phyloP scores from a whole-genome alignment of 108 stramenopile genomes.

The Discostella stelligeroides region DNA sequence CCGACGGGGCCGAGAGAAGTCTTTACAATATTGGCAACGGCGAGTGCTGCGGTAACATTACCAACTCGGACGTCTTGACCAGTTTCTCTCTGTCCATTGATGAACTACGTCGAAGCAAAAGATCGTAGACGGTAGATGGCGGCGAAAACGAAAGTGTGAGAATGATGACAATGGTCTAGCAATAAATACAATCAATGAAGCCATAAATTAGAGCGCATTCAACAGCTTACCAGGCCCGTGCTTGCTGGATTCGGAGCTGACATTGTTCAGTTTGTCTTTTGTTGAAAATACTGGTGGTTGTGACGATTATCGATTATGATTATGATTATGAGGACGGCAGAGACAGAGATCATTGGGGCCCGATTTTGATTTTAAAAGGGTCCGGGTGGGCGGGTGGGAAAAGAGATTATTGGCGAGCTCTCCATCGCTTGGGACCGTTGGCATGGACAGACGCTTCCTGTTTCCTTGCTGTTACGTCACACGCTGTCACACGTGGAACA shows the following conservation, averaged over 20 bases:
- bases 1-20: constrained; percentile 98
- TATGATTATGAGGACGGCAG: no score
- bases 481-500: no score
- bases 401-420: no score
- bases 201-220: background rate
- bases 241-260: constrained; percentile 51
- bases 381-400: no score
- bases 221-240: constrained; percentile 49
- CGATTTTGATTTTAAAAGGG: no score
- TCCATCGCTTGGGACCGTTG: no score
- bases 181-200: background rate
- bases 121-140: constrained; percentile 6
- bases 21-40: constrained; percentile 99
- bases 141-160: background rate
- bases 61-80: constrained; percentile 93
- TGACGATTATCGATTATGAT: no score
- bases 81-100: constrained; percentile 85
- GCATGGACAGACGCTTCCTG: no score
- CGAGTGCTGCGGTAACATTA: constrained; percentile 97
- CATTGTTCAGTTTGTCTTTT: constrained; percentile 7
- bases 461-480: no score
- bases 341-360: no score
- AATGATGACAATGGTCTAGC: background rate
- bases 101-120: constrained; percentile 54
- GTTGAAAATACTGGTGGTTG: no score